Conservation (phyloP, 257 asterid species). For the Echites panduratus region DNA sequence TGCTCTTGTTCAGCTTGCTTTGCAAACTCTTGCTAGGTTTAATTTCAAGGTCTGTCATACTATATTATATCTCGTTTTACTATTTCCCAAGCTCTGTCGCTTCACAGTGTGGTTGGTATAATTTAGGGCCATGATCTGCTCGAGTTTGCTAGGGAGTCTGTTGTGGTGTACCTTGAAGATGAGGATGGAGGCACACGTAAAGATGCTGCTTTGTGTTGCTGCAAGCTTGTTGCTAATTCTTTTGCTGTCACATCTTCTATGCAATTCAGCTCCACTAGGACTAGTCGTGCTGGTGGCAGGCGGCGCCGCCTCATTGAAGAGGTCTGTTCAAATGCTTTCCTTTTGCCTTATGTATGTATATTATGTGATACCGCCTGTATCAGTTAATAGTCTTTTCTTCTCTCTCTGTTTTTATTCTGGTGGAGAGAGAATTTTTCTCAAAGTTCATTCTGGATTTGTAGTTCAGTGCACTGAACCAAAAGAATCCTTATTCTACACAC, state of each 20-base stretch:
- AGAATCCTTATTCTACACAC: not conserved
- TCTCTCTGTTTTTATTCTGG: not conserved
- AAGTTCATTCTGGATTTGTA: not conserved
- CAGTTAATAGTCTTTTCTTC: not conserved
- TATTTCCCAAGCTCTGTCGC: conserved; percentile 2
- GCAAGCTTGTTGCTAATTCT: conserved; percentile 84
- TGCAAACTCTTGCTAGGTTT: conserved; percentile 86
- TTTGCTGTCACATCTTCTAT: conserved; percentile 59
- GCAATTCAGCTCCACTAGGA: conserved; percentile 70
- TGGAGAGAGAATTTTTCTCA: not conserved
- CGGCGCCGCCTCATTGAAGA: conserved; percentile 93
- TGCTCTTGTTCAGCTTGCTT: conserved; percentile 86
- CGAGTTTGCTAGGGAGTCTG: conserved; percentile 89
- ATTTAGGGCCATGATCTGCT: conserved; percentile 96
- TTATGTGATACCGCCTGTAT: not conserved
- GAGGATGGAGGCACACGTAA: conserved; percentile 94
- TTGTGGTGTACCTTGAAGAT: conserved; percentile 81
- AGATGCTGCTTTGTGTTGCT: conserved; percentile 99
- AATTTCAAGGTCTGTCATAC: conserved; percentile 62
- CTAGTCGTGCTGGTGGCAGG: conserved; percentile 82
- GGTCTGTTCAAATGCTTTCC: conserved; percentile 36
- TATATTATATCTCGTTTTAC: conserved; percentile 7
- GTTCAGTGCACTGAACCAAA: not conserved
- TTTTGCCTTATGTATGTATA: not conserved
- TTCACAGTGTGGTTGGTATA: conserved; percentile 15